Evolutionary conservation across 169 alveolate genomes (phyloP).

Genomic region (Theileria orientalis): DNA sequence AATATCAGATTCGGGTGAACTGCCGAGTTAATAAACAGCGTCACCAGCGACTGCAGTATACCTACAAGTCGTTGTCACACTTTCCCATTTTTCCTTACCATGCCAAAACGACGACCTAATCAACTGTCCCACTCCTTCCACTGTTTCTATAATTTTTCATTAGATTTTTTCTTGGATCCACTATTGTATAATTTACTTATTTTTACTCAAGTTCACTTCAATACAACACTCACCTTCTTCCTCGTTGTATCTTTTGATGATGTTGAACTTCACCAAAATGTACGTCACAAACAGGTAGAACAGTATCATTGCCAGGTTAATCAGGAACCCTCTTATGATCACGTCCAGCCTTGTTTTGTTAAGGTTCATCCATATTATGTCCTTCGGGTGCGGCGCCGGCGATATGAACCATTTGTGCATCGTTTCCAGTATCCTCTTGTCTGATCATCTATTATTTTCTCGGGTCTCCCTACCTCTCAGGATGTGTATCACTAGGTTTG

Average conservation of each 20-base stretch:
- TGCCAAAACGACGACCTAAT: constrained; percentile 59
- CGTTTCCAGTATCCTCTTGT: constrained; percentile 46
- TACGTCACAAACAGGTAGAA: constrained; percentile 55
- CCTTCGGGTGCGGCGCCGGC: constrained; percentile 71
- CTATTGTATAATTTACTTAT: too few relatives aligned
- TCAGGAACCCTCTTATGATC: constrained; percentile 18
- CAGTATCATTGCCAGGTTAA: constrained; percentile 16
- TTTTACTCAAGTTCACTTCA: too few relatives aligned
- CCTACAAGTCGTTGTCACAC: not conserved
- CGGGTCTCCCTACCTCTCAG: constrained; percentile 19
- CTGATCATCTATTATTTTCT: not conserved
- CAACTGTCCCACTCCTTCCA: constrained; percentile 9
- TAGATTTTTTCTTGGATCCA: not conserved
- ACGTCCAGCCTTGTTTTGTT: constrained; percentile 31
- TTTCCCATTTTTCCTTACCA: constrained; percentile 7
- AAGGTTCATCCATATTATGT: constrained; percentile 54
- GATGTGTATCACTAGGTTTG: constrained; percentile 61
- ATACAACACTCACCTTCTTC: constrained; percentile 3
- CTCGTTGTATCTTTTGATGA: constrained; percentile 28
- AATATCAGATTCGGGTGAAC: constrained; percentile 60
- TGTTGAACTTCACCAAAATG: constrained; percentile 41
- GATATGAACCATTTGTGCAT: constrained; percentile 57
- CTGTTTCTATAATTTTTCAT: not conserved
- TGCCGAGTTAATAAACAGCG: constrained; percentile 49
- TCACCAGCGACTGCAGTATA: constrained; percentile 53